A percentile compares a stretch with the other conserved stretches of the same genome.
Evolutionary conservation across 2,329 filamentous ascomycete genomes (phyloP).

Genomic region (Calonectria pteridis): DNA sequence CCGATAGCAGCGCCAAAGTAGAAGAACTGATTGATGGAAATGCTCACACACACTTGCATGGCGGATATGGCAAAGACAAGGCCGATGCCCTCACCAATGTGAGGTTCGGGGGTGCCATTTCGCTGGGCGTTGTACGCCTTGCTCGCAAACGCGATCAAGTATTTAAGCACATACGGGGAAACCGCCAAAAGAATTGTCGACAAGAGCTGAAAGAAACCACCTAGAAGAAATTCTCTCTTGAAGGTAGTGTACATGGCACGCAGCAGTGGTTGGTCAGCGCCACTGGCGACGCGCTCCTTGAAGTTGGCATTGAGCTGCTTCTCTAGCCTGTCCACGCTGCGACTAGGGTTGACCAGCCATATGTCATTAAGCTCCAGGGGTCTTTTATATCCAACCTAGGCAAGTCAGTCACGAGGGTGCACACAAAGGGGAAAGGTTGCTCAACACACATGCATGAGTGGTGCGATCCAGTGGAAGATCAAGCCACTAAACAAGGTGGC

Average conservation of each 20-base stretch:
- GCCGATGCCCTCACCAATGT: conserved; percentile 8
- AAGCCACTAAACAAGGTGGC: conserved; percentile 1
- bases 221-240: conserved; percentile 2
- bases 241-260: conserved; percentile 8
- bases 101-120: not conserved
- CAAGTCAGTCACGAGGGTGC: not conserved
- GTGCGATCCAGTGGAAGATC: conserved; percentile 16
- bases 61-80: not conserved
- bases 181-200: not conserved
- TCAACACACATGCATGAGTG: conserved; percentile 11
- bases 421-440: not conserved
- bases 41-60: not conserved
- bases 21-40: conserved; percentile 13
- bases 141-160: conserved; percentile 1
- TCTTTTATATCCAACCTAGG: conserved; percentile 9
- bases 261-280: not conserved
- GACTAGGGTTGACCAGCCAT: conserved; percentile 10
- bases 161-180: not conserved
- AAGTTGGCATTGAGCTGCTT: conserved; percentile 3
- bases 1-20: conserved; percentile 4
- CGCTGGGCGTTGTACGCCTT: not conserved
- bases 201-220: not conserved
- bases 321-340: not conserved
- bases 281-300: not conserved
- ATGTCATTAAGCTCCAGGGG: conserved; percentile 12